These are phyloP conservation scores for Trichoderma citrinoviride DNA, from an alignment of 2,329 filamentous ascomycete genomes.

Conservation along the genomic window DNA sequence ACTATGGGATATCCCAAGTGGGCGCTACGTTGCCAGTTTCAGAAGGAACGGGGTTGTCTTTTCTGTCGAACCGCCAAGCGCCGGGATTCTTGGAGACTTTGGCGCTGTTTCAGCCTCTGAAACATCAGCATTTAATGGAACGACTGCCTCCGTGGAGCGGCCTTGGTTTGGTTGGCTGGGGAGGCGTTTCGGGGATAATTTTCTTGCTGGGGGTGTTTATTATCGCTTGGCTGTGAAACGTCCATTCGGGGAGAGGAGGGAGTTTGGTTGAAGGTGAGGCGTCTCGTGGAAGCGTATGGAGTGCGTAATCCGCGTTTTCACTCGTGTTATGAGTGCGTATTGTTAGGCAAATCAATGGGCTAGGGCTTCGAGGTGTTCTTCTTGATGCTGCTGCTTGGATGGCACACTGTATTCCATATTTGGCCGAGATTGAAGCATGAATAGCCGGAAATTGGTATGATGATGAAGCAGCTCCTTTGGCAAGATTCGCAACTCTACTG, in stretches of 20 bases:
- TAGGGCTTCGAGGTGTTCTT: not conserved
- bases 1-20: not conserved
- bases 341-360: too few species aligned
- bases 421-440: conserved; percentile 12
- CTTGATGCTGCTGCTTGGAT: not conserved
- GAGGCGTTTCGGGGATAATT: not conserved
- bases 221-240: conserved; percentile 3
- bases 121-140: too few species aligned
- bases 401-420: not conserved
- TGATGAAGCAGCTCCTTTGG: not conserved
- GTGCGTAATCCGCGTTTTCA: not conserved
- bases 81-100: not conserved
- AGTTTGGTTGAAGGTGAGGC: not conserved
- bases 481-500: too few species aligned
- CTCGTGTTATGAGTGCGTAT: not conserved
- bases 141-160: too few species aligned
- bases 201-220: not conserved
- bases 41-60: not conserved
- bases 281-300: not conserved
- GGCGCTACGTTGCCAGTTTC: conserved; percentile 18
- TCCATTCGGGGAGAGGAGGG: not conserved
- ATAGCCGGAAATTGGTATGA: conserved; percentile 14
- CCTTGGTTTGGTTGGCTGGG: conserved; percentile 4
- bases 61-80: not conserved
- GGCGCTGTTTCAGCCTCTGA: conserved; percentile 6